These are phyloP conservation scores for Nemania sp. DNA, from an alignment of 2,329 filamentous ascomycete genomes.

Conservation along the genomic window DNA sequence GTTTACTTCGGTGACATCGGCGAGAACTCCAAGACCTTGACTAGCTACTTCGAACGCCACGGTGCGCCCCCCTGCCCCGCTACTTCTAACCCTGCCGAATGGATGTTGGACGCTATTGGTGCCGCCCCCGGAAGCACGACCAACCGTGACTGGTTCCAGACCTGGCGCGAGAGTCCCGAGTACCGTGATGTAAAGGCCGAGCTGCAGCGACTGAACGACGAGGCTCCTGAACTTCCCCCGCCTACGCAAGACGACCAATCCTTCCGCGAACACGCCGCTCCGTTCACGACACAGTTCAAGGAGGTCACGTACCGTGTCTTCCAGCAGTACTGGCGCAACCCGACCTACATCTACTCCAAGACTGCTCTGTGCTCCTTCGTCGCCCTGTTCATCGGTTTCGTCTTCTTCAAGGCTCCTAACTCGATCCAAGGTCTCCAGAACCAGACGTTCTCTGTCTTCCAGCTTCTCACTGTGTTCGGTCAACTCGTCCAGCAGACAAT, in stretches of 20 bases:
- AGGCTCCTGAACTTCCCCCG: slow-evolving; percentile 54
- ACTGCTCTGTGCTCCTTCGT: slow-evolving; percentile 72
- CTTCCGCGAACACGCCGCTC: slow-evolving; percentile 84
- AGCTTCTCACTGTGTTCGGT: slow-evolving; percentile 84
- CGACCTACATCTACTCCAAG: slow-evolving; percentile 91
- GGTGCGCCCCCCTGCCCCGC: slow-evolving; percentile 73
- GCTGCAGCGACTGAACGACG: slow-evolving; percentile 66
- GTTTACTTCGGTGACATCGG: slow-evolving; percentile 88
- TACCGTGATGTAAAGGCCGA: slow-evolving; percentile 67
- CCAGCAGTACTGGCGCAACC: slow-evolving; percentile 92
- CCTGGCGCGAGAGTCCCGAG: slow-evolving; percentile 59
- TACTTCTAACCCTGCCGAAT: slow-evolving; percentile 84
- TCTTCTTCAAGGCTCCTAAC: slow-evolving; percentile 79
- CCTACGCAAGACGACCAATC: slow-evolving; percentile 54
- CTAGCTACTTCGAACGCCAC: slow-evolving; percentile 80
- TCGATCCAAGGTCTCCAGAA: slow-evolving; percentile 84
- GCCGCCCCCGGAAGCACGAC: slow-evolving; percentile 73
- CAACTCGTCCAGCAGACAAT: slow-evolving; percentile 84
- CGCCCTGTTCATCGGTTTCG: slow-evolving; percentile 83
- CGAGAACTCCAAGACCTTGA: slow-evolving; percentile 74
- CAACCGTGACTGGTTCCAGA: slow-evolving; percentile 73
- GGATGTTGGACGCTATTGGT: slow-evolving; percentile 75
- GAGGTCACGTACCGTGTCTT: slow-evolving; percentile 81
- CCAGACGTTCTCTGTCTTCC: slow-evolving; percentile 88
- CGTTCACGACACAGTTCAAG: slow-evolving; percentile 74